Base-by-base conservation (phyloP, 495 filamentous ascomycete genomes). In the Penicillium roqueforti region DNA sequence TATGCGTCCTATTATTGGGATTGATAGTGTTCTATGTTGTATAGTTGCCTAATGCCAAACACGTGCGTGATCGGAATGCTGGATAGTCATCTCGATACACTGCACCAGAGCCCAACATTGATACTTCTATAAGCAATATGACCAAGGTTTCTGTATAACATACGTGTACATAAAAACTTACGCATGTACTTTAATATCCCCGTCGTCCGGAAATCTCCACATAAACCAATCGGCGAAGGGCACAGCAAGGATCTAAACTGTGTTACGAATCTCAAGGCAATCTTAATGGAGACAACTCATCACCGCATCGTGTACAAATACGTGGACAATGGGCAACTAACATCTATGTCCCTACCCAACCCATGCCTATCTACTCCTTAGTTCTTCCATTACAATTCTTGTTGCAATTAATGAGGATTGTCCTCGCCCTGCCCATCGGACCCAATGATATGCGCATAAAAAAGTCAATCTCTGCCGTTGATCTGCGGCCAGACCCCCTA, bases 181-280 rank as follows among this genome's bases (percentile, higher is more conserved):
- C 46, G 22, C 34, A 42, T 53, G 10, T 20, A 32, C 13, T 25
- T 40, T 10, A 25, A 57, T 52, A 44, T 41, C 32, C 22, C 55
- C 36, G 16, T 50, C 36, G 28, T 39, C 36, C 23, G 3, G n/a
- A 9, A 14, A 54, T 59, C 56, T 54, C 60, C 56, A 59, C 57
- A 54, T 45, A 53, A 25, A 36, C 56, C 59, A 62, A 62, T 60
- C 56, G 57, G 51, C 43, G 53, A 39, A 51, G 18, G 23, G 38
- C 42, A 18, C 41, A 40, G 52, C 31, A 25, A 42, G 51, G 40
- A 40, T 49, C 41, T 40, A 49, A 32, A 32, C 51, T 49, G 49
- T 56, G 57, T 62, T 59, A 62, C 60, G 60, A 34, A 42, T 40
- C 19, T 26, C 46, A 29, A 18, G 47, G 34, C 39, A 52, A 45